Evolutionary conservation across 1,139 yeast species (phyloP), one percentile per base, ranked within the genome.

Genomic region (Scheffersomyces stambukii): DNA sequence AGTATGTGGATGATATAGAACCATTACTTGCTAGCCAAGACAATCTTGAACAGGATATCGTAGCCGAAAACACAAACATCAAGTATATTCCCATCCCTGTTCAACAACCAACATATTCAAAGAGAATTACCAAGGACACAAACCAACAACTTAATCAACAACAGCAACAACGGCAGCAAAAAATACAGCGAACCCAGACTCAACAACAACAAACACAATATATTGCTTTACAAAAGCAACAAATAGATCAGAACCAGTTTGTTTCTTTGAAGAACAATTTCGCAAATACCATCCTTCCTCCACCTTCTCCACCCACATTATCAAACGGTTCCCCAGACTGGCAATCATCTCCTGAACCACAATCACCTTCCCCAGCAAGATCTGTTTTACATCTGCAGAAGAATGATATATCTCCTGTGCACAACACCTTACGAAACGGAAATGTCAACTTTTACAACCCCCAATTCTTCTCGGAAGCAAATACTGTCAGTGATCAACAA

Each of bases 291-390:
- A 58, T 37, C 33, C 52, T 66, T 30, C 72, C 72, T 6, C 71
- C 71, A 8, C 73, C 72, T 4, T 66, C 65, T 4, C 65, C 75
- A 5, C 73, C 75, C 13, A 52, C 65, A 5, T 49, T 60, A 28
- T 46, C 59, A 4, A 45, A 55, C 28, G 64, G 55, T 2, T 58
- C 65, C 1, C 66, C 67, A 2, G 65, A 60, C 17, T 54, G 57
- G 52, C 57, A 60, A 21, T 57, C 63, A 1, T 61, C 68, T 1
- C 70, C 72, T 3, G 71, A 66, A 32, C 70, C 70, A 16, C 54
- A 44, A 39, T 55, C 68, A 10, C 64, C 67, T 7, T 53, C 66
- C 2, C 62, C 62, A 12, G 35, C 29, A 5, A 37, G 40, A 25
- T 33, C 43, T n/a, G 18, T 22, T 16, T 24, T 35, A 10, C 37